Base-by-base conservation (phyloP, 208 protist genomes). In the Wallacemonas sp. region DNA sequence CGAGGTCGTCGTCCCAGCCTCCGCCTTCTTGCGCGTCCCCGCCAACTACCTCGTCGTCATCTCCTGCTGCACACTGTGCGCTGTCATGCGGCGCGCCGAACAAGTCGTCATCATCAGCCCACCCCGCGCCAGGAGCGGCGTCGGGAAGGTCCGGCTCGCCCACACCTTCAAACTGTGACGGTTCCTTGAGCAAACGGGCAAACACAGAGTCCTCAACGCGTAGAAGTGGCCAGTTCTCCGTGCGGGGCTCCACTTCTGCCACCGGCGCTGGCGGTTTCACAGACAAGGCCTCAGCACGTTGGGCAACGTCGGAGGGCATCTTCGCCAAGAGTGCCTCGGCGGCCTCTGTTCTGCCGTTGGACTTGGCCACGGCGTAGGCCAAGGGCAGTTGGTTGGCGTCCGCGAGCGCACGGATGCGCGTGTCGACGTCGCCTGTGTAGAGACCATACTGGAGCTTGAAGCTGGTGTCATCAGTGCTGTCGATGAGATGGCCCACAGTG, bases 371-470 rank as follows among this genome's bases (percentile, higher is more conserved):
- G 2, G 88, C 24, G 66, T 96, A 97, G 6, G 97, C 97, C 24
- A 99, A 76, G 8, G 84, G 72, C 39, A 87, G 69, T 62, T 98
- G 90, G 33, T 84, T 84, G 11, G 76, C 72, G 31, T 83, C 68
- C 9, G 51, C 62, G 22, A 98, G 79, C 19, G 98, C 72, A 28
- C 84, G 70, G n/a, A 98, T 66, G 27, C 96, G 90, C 66, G 91
- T 75, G 39, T 84, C 56, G 19, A 89, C 84, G 62, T 99, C 96
- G 59, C 94, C 88, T 4, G 98, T 56, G 72, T 96, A 98, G 21
- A 99, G 72, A 11, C 95, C 82, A 51, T 97, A 98, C 41, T 99
- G 96, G 63, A 99, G 88, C 55, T 82, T 71, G 27, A 93, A 88
- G 70, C 88, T 88, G n/a, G 86, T 72, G 77, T 99, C 92, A 66